These are phyloP conservation scores for Ramaria sp. DNA, from an alignment of 768 basidiomycete species.

Conservation along the genomic window DNA sequence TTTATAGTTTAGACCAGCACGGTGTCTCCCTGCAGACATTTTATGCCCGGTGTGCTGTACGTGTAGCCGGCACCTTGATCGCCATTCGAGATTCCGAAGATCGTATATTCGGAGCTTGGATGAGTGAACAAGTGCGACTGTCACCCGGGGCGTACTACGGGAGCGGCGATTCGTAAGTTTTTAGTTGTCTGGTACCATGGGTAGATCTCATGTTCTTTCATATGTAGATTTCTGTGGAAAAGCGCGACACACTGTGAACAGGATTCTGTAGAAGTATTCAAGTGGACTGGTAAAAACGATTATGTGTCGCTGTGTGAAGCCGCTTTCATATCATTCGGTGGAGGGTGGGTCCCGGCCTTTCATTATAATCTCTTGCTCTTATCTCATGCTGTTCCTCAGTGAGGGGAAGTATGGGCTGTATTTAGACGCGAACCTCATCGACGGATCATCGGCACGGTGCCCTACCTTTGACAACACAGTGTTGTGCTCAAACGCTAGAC, in stretches of 20 bases:
- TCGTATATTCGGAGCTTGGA: constrained; percentile 70
- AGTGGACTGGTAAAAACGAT: constrained; percentile 81
- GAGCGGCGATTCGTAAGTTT: constrained; percentile 70
- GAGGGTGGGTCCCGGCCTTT: constrained; percentile 52
- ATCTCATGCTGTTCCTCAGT: constrained; percentile 24
- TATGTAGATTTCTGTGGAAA: constrained; percentile 69
- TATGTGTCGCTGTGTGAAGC: constrained; percentile 84
- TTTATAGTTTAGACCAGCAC: constrained; percentile 91
- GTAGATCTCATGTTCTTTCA: background rate
- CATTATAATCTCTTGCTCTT: constrained; percentile 7
- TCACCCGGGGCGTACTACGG: constrained; percentile 72
- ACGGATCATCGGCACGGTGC: constrained; percentile 77
- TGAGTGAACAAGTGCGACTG: constrained; percentile 58
- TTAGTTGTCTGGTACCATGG: constrained; percentile 19
- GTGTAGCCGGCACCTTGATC: constrained; percentile 43
- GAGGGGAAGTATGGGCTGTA: constrained; percentile 87
- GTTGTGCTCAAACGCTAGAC: constrained; percentile 43
- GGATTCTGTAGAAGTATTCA: constrained; percentile 48
- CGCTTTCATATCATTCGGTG: constrained; percentile 78
- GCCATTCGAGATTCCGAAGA: constrained; percentile 55
- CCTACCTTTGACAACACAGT: constrained; percentile 84
- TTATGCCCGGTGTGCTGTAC: constrained; percentile 51
- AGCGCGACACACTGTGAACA: constrained; percentile 29
- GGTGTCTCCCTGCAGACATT: constrained; percentile 88
- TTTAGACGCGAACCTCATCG: constrained; percentile 69